Evolutionary conservation across 163 green algal genomes (phyloP).

Genomic region (Prototheca cutis): DNA sequence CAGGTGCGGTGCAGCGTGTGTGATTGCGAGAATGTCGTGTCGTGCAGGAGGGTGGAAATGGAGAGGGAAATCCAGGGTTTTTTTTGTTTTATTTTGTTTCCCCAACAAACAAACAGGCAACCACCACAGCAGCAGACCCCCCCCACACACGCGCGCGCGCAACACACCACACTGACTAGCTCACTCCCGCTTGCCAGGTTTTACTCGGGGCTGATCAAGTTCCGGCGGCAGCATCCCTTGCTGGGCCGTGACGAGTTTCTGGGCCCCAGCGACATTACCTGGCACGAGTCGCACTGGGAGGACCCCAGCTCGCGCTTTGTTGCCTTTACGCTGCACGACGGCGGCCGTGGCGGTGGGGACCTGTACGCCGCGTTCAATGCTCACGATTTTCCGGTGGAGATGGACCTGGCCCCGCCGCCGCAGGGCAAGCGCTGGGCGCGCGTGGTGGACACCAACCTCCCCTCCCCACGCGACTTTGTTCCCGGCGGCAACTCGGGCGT

Average conservation of each 20-base stretch:
- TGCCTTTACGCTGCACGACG: slow-evolving; percentile 85
- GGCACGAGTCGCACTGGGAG: slow-evolving; percentile 94
- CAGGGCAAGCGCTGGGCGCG: slow-evolving; percentile 70
- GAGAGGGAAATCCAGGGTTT: neutral
- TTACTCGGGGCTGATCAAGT: slow-evolving; percentile 70
- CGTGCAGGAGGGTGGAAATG: neutral
- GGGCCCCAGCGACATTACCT: slow-evolving; percentile 73
- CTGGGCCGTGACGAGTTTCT: slow-evolving; percentile 70
- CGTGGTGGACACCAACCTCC: slow-evolving; percentile 92
- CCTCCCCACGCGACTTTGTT: slow-evolving; percentile 75
- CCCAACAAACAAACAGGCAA: neutral
- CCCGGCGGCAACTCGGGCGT: slow-evolving; percentile 63
- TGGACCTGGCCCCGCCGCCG: slow-evolving; percentile 52
- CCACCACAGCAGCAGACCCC: neutral
- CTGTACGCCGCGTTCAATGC: slow-evolving; percentile 95
- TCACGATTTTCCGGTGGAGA: slow-evolving; percentile 69
- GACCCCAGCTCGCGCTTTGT: slow-evolving; percentile 86
- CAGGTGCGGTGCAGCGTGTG: slow-evolving; percentile 3
- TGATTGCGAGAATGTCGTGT: neutral
- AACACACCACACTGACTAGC: neutral
- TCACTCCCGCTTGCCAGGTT: slow-evolving; percentile 48
- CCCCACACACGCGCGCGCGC: no score
- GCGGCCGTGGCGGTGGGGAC: slow-evolving; percentile 46
- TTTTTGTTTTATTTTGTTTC: no score
- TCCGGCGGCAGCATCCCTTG: slow-evolving; percentile 63